These are phyloP conservation scores for Sporormia fimetaria DNA, from an alignment of 495 filamentous ascomycete species.

Conservation along the genomic window DNA sequence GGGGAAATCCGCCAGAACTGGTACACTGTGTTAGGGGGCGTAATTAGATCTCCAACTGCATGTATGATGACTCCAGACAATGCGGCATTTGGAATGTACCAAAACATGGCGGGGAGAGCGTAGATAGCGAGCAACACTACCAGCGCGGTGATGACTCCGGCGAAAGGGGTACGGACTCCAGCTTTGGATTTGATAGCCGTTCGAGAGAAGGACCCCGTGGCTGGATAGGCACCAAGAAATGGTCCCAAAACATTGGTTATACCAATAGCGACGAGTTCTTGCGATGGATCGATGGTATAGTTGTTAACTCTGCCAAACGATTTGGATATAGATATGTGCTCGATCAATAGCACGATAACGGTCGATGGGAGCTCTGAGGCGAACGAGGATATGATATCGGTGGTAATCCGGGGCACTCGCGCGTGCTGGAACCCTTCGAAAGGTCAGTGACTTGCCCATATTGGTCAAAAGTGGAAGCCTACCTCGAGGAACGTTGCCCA, in stretches of 20 bases:
- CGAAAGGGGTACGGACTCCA: slow-evolving; percentile 85
- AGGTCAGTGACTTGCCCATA: slow-evolving; percentile 1
- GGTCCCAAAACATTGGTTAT: slow-evolving; percentile 84
- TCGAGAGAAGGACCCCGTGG: slow-evolving; percentile 92
- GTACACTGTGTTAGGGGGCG: slow-evolving; percentile 84
- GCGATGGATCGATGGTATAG: slow-evolving; percentile 94
- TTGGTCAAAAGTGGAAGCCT: neutral
- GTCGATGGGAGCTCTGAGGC: slow-evolving; percentile 56
- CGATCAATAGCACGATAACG: slow-evolving; percentile 89
- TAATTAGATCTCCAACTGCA: slow-evolving; percentile 90
- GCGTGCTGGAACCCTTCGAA: slow-evolving; percentile 62
- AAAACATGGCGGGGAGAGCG: slow-evolving; percentile 83
- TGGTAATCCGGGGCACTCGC: slow-evolving; percentile 60
- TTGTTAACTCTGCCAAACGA: slow-evolving; percentile 96
- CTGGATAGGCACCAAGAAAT: slow-evolving; percentile 87
- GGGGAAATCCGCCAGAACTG: slow-evolving; percentile 94
- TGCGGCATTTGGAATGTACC: slow-evolving; percentile 76
- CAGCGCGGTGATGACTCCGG: slow-evolving; percentile 77
- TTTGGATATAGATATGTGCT: slow-evolving; percentile 79
- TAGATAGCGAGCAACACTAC: slow-evolving; percentile 95
- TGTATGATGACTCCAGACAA: slow-evolving; percentile 96
- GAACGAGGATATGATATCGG: slow-evolving; percentile 50
- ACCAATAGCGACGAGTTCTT: slow-evolving; percentile 93
- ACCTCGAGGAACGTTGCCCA: slow-evolving; percentile 70
- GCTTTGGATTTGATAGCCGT: slow-evolving; percentile 98